Conservation (phyloP, 2,329 filamentous ascomycete species). For the Ciborinia camelliae region DNA sequence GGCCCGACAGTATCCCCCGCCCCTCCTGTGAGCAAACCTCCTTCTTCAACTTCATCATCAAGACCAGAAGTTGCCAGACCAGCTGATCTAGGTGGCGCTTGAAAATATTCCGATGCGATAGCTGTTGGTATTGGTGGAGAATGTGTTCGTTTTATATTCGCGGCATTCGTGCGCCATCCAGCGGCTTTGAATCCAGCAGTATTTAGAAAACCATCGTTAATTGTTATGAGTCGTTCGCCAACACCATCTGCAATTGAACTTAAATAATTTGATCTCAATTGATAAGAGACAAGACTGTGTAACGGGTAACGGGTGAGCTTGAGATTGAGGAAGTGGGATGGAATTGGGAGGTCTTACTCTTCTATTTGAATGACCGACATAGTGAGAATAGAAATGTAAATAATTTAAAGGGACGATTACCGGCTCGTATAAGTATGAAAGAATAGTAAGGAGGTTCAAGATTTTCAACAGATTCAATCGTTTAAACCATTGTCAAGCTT, state of each 20-base stretch:
- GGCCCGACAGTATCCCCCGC: conserved; percentile 66
- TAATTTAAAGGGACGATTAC: not conserved
- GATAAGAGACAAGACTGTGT: conserved; percentile 72
- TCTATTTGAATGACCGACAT: conserved; percentile 41
- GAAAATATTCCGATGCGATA: conserved; percentile 80
- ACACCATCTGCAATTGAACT: conserved; percentile 79
- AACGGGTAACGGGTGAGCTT: conserved; percentile 13
- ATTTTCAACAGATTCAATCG: not conserved
- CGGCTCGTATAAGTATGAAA: conserved; percentile 10
- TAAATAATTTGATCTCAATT: conserved; percentile 76
- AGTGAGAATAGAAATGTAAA: not conserved
- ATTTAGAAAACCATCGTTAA: conserved; percentile 76
- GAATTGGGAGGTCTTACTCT: conserved; percentile 34
- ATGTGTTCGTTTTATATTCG: conserved; percentile 77
- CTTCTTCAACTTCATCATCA: conserved; percentile 64
- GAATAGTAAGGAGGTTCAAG: not conserved
- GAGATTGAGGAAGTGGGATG: not conserved
- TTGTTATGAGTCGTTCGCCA: conserved; percentile 76
- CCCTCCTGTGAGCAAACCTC: conserved; percentile 63
- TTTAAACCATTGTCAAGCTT: conserved; percentile 5
- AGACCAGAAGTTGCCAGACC: conserved; percentile 55
- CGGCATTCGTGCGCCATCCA: conserved; percentile 72
- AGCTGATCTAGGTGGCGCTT: conserved; percentile 60
- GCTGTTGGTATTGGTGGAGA: conserved; percentile 83
- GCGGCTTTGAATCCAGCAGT: conserved; percentile 78